A percentile compares a stretch with the other conserved stretches of the same genome.
phyloP scores from a whole-genome alignment of 2,329 filamentous ascomycete species.

The Fusarium scirpi region DNA sequence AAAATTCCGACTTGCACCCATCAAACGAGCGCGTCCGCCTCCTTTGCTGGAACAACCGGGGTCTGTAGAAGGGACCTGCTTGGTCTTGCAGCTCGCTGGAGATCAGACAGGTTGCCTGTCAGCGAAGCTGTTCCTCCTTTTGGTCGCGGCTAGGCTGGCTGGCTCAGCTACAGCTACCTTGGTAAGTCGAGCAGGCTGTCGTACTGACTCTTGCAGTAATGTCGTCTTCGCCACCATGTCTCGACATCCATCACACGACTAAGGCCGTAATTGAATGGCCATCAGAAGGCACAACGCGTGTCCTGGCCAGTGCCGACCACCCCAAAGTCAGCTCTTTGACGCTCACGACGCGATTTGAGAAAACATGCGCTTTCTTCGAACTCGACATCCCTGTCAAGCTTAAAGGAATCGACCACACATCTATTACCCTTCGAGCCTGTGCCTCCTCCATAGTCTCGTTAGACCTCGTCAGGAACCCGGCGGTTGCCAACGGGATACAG shows the following conservation, averaged over 20 bases:
- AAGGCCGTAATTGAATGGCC: slow-evolving; percentile 19
- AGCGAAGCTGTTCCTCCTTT: slow-evolving; percentile 33
- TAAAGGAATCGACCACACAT: slow-evolving; percentile 14
- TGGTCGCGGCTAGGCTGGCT: background rate
- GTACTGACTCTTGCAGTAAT: slow-evolving; percentile 19
- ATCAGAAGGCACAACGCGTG: background rate
- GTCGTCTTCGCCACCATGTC: slow-evolving; percentile 13
- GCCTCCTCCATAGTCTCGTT: slow-evolving; percentile 19
- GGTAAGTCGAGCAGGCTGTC: background rate
- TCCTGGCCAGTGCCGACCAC: slow-evolving; percentile 15
- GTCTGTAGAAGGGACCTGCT: slow-evolving; percentile 27
- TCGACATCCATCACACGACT: slow-evolving; percentile 14
- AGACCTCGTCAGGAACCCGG: background rate
- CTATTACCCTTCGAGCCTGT: slow-evolving; percentile 1
- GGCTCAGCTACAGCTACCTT: background rate
- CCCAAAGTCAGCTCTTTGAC: slow-evolving; percentile 8
- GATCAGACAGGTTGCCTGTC: slow-evolving; percentile 23
- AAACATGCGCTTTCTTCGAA: slow-evolving; percentile 14
- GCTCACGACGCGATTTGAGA: slow-evolving; percentile 8
- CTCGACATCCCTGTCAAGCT: slow-evolving; percentile 22
- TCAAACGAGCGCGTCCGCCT: slow-evolving; percentile 22
- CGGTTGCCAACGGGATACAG: background rate
- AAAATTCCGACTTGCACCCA: slow-evolving; percentile 30
- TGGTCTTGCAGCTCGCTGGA: slow-evolving; percentile 33
- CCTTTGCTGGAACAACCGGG: slow-evolving; percentile 30